phyloP scores from a whole-genome alignment of 225 moss, liverwort and hornwort species.

The Thuidium tamariscinum region DNA sequence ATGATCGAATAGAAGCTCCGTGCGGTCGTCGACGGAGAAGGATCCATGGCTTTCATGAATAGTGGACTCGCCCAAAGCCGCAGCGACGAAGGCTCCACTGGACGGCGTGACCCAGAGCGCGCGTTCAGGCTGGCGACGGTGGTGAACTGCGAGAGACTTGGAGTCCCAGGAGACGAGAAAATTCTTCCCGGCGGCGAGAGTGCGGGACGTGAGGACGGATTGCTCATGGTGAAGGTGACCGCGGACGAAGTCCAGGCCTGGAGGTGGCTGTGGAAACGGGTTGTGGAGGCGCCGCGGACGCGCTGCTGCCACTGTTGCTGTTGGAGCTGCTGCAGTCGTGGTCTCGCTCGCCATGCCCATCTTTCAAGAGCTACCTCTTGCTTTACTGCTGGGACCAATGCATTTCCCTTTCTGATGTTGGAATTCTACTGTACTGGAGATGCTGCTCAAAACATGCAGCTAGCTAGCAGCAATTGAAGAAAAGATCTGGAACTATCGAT shows the following conservation, averaged over 20 bases:
- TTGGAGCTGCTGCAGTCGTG: neutral
- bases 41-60: constrained; percentile 67
- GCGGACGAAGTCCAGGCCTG: constrained; percentile 35
- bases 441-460: neutral
- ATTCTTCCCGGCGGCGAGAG: constrained; percentile 32
- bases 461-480: neutral
- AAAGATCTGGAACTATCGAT: neutral
- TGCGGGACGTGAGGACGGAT: constrained; percentile 17
- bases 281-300: constrained; percentile 36
- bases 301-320: neutral
- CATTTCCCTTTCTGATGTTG: neutral
- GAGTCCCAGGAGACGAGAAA: constrained; percentile 55
- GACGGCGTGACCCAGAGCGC: constrained; percentile 43
- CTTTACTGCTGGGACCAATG: neutral
- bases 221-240: constrained; percentile 40
- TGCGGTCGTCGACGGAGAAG: constrained; percentile 44
- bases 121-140: constrained; percentile 32
- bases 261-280: constrained; percentile 47
- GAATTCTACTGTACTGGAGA: neutral
- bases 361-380: neutral
- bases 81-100: constrained; percentile 35
- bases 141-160: constrained; percentile 11
- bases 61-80: constrained; percentile 48
- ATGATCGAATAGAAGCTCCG: constrained; percentile 39
- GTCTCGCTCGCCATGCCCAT: neutral